Conservation (phyloP, 345 rosid genomes). For the Euphorbia lathyris region DNA sequence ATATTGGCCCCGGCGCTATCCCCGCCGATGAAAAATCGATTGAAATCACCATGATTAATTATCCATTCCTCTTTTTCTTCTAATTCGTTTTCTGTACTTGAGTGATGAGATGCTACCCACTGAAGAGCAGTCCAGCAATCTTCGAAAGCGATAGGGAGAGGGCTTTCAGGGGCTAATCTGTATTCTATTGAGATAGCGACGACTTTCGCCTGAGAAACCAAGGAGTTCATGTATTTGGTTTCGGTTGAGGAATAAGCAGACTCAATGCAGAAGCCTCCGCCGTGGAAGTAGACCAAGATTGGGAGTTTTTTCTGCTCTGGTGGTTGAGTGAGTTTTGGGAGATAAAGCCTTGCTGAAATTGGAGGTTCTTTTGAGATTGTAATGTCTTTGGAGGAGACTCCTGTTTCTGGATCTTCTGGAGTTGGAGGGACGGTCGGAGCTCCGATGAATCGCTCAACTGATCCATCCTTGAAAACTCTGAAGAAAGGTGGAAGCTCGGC, state of each 20-base stretch:
- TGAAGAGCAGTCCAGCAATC: constrained; percentile 47
- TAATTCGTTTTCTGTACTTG: neutral
- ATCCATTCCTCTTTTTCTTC: constrained; percentile 41
- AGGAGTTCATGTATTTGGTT: constrained; percentile 18
- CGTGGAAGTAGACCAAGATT: constrained; percentile 42
- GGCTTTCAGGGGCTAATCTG: constrained; percentile 45
- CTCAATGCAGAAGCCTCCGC: constrained; percentile 42
- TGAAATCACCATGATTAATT: constrained; percentile 20
- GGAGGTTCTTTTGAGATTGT: constrained; percentile 24
- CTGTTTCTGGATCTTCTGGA: constrained; percentile 25
- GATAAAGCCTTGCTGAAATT: constrained; percentile 35
- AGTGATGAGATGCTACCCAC: constrained; percentile 39
- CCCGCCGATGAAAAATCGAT: constrained; percentile 2
- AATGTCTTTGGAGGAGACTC: constrained; percentile 39
- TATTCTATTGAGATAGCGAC: constrained; percentile 45
- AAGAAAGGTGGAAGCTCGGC: constrained; percentile 25
- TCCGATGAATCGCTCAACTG: constrained; percentile 24
- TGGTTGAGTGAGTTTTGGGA: constrained; percentile 25
- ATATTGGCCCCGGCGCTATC: constrained; percentile 16
- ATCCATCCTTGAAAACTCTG: constrained; percentile 37
- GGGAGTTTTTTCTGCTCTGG: constrained; percentile 35
- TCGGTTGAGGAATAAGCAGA: constrained; percentile 33
- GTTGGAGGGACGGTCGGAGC: constrained; percentile 26
- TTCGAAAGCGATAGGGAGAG: constrained; percentile 32
- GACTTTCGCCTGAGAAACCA: constrained; percentile 26